These are phyloP conservation scores for Raffaelea arxii DNA, from an alignment of 2,329 filamentous ascomycete species.

Conservation along the genomic window DNA sequence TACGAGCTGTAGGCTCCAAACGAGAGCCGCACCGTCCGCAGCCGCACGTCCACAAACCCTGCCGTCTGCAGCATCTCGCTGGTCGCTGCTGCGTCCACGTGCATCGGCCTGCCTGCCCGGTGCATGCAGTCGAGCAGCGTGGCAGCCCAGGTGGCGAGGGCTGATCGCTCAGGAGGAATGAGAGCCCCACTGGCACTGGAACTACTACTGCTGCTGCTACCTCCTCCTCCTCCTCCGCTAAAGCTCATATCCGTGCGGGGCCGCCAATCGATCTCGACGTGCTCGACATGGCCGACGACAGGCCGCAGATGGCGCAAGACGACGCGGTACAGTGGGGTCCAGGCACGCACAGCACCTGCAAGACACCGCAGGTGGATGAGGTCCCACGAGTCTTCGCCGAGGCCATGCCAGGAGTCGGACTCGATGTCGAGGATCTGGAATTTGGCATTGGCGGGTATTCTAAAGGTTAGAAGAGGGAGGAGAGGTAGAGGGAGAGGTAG, in stretches of 20 bases:
- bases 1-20: slow-evolving; percentile 56
- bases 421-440: slow-evolving; percentile 73
- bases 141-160: slow-evolving; percentile 2
- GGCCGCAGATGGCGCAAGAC: slow-evolving; percentile 64
- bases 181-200: slow-evolving; percentile 44
- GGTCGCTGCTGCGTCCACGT: slow-evolving; percentile 42
- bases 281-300: slow-evolving; percentile 67
- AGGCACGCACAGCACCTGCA: slow-evolving; percentile 66
- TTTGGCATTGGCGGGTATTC: slow-evolving; percentile 59
- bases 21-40: slow-evolving; percentile 59
- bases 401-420: slow-evolving; percentile 53
- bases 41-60: slow-evolving; percentile 73
- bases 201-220: slow-evolving; percentile 29
- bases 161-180: slow-evolving; percentile 30
- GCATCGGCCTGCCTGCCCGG: slow-evolving; percentile 54
- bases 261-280: slow-evolving; percentile 78
- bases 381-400: slow-evolving; percentile 55
- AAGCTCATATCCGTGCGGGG: too few relatives aligned
- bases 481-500: neutral
- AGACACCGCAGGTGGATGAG: slow-evolving; percentile 76
- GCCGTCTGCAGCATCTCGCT: slow-evolving; percentile 51
- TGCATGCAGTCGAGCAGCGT: slow-evolving; percentile 35
- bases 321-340: slow-evolving; percentile 64
- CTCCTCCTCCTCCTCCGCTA: too few relatives aligned
- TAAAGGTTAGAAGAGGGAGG: slow-evolving; percentile 25